Evolutionary conservation across 257 asterid species (phyloP).

Genomic region (Solanum gracilifrons): DNA sequence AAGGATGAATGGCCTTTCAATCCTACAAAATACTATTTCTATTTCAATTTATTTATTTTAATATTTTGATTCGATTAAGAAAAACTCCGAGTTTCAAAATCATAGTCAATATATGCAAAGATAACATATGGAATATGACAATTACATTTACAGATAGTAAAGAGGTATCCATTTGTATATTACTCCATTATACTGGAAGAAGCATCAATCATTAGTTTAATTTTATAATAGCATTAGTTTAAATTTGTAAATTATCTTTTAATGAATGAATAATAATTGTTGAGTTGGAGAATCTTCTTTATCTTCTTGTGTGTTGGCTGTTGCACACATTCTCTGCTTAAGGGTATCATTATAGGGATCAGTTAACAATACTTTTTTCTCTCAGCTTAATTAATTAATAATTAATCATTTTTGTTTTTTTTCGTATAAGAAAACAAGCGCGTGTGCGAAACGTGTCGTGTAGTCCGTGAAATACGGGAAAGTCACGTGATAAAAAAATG

Average conservation of each 20-base stretch:
- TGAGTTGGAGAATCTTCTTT: neutral
- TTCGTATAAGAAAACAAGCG: neutral
- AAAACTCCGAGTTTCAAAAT: no score
- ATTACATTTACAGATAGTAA: neutral
- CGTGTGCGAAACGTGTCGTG: constrained; percentile 25
- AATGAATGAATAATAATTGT: neutral
- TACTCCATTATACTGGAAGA: neutral
- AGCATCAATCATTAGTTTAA: constrained; percentile 10
- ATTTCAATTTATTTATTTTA: no score
- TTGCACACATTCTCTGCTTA: constrained; percentile 42
- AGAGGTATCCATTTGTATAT: neutral
- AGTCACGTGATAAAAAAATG: constrained; percentile 69
- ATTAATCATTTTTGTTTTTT: neutral
- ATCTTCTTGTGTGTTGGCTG: neutral
- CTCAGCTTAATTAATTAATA: neutral
- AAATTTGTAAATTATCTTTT: neutral
- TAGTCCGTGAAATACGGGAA: constrained; percentile 31
- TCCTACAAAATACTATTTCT: no score
- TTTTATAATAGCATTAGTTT: neutral
- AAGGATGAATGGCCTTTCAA: neutral
- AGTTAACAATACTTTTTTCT: constrained; percentile 50
- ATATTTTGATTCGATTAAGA: no score
- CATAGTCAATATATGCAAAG: no score
- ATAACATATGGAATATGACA: no score
- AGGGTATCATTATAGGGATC: constrained; percentile 78